Evolutionary conservation across 139 green algal species (phyloP).

Genomic region (Nannochloris sp.): DNA sequence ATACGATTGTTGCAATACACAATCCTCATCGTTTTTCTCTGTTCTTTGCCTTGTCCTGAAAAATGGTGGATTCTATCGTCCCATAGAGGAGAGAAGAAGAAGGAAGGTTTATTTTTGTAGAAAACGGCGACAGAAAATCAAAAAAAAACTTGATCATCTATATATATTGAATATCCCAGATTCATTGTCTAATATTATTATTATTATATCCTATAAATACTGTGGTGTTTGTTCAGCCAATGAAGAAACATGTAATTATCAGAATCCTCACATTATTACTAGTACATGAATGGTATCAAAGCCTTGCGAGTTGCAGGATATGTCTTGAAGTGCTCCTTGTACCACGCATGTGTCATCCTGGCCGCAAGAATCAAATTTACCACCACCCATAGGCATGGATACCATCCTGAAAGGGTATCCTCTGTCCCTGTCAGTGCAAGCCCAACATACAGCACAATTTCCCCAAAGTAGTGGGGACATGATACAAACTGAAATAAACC

Average conservation of each 20-base stretch:
- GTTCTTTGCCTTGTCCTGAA: too few species aligned
- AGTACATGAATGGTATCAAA: constrained; percentile 45
- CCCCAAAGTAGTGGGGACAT: constrained; percentile 74
- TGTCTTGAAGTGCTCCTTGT: constrained; percentile 34
- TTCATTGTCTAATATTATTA: constrained; percentile 1
- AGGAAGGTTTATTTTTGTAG: too few species aligned
- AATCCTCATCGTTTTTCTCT: too few species aligned
- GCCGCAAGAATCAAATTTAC: constrained; percentile 62
- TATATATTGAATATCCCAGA: background rate
- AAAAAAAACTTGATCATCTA: too few species aligned
- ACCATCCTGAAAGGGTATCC: constrained; percentile 1
- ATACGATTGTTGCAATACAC: background rate
- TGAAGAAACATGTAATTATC: constrained; percentile 6
- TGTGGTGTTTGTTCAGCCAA: background rate
- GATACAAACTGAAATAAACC: constrained; percentile 62
- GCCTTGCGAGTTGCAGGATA: constrained; percentile 38
- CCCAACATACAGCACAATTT: constrained; percentile 68
- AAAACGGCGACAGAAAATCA: too few species aligned
- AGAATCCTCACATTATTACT: too few species aligned
- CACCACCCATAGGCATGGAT: constrained; percentile 37
- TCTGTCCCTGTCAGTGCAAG: constrained; percentile 24
- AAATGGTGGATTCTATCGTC: too few species aligned
- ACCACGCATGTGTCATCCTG: constrained; percentile 50
- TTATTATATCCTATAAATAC: background rate
- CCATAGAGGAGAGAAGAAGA: too few species aligned